Conservation (phyloP, 1,284 basidiomycete species). For the Puccinia coronata region DNA sequence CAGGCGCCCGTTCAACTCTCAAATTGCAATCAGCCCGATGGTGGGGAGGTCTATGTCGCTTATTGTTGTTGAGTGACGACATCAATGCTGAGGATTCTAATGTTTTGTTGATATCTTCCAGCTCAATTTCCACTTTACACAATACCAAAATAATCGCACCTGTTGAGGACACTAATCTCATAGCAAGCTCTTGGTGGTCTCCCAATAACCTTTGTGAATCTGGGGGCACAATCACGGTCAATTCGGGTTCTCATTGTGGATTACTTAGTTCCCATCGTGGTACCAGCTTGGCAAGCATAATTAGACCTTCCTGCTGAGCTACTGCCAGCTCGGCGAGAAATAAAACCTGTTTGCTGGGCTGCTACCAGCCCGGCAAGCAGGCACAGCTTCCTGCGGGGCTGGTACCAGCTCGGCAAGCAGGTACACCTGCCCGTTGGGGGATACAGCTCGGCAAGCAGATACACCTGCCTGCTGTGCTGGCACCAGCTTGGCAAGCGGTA, state of each 20-base stretch:
- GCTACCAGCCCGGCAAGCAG: too few species aligned
- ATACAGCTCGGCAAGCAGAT: too few species aligned
- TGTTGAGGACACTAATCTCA: background rate
- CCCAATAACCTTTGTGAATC: background rate
- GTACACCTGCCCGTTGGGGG: too few species aligned
- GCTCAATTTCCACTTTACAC: background rate
- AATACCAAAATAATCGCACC: background rate
- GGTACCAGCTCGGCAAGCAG: too few species aligned
- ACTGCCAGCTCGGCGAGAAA: too few species aligned
- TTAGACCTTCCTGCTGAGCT: too few species aligned
- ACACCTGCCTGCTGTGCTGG: too few species aligned
- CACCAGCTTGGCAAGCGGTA: too few species aligned
- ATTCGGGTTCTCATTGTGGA: background rate
- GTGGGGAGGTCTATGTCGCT: conserved; percentile 5
- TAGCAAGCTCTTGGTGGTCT: background rate
- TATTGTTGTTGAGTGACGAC: background rate
- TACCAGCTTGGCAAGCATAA: too few species aligned
- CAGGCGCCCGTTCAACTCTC: conserved; percentile 15
- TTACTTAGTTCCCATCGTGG: background rate
- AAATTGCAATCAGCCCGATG: conserved; percentile 7
- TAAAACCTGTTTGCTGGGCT: too few species aligned
- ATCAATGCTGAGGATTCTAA: background rate
- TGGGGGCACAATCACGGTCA: background rate
- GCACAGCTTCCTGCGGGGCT: too few species aligned
- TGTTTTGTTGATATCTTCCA: conserved; percentile 5